Evolutionary conservation across 805 yeast species (phyloP).

Genomic region (Cyberlindnera euphorbiiphila): DNA sequence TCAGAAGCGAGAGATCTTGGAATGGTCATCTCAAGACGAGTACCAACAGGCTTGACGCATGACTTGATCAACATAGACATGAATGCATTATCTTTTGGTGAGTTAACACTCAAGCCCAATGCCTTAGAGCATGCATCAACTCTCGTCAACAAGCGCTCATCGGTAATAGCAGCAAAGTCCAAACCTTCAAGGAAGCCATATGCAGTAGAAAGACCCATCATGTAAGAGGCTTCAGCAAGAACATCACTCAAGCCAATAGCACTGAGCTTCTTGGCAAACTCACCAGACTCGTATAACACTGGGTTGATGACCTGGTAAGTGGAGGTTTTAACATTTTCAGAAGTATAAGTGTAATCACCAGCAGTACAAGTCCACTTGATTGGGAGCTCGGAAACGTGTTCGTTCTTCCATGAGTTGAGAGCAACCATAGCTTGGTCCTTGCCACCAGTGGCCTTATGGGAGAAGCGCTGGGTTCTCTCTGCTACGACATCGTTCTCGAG

Average conservation of each 20-base stretch:
- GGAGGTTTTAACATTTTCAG: conserved; percentile 28
- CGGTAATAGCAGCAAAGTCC: too few species aligned
- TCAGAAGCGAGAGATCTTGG: conserved; percentile 35
- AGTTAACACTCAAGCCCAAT: too few species aligned
- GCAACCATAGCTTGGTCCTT: not conserved
- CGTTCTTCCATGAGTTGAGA: not conserved
- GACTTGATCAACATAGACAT: too few species aligned
- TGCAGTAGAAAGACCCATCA: conserved; percentile 41
- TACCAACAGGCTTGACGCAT: too few species aligned
- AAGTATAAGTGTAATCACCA: conserved; percentile 31
- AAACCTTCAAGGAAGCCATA: too few species aligned
- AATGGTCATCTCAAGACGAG: conserved; percentile 28
- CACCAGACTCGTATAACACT: conserved; percentile 32
- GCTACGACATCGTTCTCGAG: not conserved
- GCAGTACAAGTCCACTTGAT: conserved; percentile 40
- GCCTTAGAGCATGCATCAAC: too few species aligned
- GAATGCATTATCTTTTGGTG: too few species aligned
- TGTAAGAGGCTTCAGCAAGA: conserved; percentile 34
- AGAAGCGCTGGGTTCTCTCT: conserved; percentile 21
- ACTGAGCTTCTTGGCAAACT: conserved; percentile 27
- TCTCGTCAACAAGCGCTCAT: too few species aligned
- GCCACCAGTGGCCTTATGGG: conserved; percentile 21
- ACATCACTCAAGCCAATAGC: conserved; percentile 3
- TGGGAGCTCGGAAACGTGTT: too few species aligned
- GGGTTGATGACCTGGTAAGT: conserved; percentile 37